Evolutionary conservation across 2,329 filamentous ascomycete genomes (phyloP).

Genomic region (Penicillium glabrum): DNA sequence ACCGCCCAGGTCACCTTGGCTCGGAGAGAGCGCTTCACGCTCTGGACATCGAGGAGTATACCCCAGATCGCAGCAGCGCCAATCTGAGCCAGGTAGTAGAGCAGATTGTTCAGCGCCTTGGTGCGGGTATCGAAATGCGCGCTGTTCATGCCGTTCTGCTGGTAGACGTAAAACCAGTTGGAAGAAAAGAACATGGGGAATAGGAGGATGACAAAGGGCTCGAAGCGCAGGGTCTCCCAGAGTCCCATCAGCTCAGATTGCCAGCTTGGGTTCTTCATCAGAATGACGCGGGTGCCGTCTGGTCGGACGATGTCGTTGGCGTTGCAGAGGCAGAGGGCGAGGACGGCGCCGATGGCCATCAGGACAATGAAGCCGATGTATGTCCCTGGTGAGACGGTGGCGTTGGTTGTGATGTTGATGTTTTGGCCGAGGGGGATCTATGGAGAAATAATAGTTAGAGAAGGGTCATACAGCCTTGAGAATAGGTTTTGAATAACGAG

Average conservation of each 20-base stretch:
- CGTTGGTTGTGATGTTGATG: conserved; percentile 33
- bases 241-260: conserved; percentile 72
- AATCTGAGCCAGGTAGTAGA: conserved; percentile 76
- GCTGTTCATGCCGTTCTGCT: conserved; percentile 69
- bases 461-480: conserved; percentile 5
- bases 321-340: conserved; percentile 68
- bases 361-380: conserved; percentile 81
- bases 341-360: conserved; percentile 66
- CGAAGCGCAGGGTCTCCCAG: conserved; percentile 65
- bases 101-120: conserved; percentile 66
- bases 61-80: conserved; percentile 70
- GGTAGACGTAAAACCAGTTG: conserved; percentile 77
- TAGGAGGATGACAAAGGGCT: conserved; percentile 69
- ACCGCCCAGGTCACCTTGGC: conserved; percentile 62
- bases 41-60: conserved; percentile 62
- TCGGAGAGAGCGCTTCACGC: conserved; percentile 60
- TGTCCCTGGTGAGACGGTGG: conserved; percentile 62
- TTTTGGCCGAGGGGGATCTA: conserved; percentile 41
- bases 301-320: conserved; percentile 68
- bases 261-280: conserved; percentile 87
- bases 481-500: background rate
- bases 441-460: background rate
- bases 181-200: conserved; percentile 78
- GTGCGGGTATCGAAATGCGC: conserved; percentile 71
- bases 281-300: conserved; percentile 73